Evolutionary conservation across 2,329 filamentous ascomycete genomes (phyloP).

Genomic region (Trichoderma sp.): DNA sequence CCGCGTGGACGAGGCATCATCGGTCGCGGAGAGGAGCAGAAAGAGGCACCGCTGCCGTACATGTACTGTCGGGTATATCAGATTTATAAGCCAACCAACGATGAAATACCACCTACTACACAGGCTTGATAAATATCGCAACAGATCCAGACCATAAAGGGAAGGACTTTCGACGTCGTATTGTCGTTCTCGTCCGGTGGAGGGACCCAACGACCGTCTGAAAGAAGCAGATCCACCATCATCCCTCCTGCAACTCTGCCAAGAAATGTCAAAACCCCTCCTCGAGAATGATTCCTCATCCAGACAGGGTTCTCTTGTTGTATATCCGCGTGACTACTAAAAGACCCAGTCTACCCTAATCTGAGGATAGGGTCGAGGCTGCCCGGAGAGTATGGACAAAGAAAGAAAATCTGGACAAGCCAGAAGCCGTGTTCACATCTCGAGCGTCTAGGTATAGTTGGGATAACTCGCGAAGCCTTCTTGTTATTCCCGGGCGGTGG

Average conservation of each 20-base stretch:
- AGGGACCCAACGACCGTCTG: too few relatives aligned
- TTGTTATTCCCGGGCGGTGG: too few relatives aligned
- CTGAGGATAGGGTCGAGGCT: neutral
- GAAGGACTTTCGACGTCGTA: neutral
- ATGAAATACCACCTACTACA: neutral
- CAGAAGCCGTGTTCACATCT: too few relatives aligned
- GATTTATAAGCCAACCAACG: neutral
- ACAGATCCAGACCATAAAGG: neutral
- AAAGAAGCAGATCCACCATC: too few relatives aligned
- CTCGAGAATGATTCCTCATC: too few relatives aligned
- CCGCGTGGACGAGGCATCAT: neutral
- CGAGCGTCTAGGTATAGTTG: too few relatives aligned
- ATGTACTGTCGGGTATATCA: neutral
- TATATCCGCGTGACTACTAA: too few relatives aligned
- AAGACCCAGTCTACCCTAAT: neutral
- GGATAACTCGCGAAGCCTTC: too few relatives aligned
- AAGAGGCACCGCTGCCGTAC: conserved; percentile 1
- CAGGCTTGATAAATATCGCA: neutral
- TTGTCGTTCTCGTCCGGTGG: neutral
- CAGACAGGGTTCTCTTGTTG: too few relatives aligned
- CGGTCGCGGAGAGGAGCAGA: neutral
- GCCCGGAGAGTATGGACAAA: neutral
- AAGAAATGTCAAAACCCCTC: too few relatives aligned
- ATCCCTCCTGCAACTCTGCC: too few relatives aligned
- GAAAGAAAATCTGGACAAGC: too few relatives aligned